Evolutionary conservation across 2,329 filamentous ascomycete species (phyloP).

Genomic region (Ceratocystis papillata): DNA sequence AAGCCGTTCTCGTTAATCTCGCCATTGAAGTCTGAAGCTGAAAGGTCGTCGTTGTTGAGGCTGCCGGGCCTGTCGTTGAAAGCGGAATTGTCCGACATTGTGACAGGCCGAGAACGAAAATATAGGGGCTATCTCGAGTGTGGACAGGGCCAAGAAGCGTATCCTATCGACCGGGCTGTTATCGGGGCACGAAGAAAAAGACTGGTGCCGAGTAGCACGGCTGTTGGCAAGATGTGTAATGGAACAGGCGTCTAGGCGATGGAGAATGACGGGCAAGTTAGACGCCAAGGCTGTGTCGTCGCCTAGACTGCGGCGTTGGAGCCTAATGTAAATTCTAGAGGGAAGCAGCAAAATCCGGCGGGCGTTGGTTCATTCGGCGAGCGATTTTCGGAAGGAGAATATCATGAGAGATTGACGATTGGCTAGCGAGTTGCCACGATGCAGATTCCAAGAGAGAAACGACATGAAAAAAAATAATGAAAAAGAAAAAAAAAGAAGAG

Average conservation of each 20-base stretch:
- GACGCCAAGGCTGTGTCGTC: no score
- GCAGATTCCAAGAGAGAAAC: not conserved
- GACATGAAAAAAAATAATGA: not conserved
- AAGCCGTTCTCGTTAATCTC: constrained; percentile 30
- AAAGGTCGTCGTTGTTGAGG: constrained; percentile 9
- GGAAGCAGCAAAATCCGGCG: not conserved
- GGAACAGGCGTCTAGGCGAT: not conserved
- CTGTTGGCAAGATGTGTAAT: not conserved
- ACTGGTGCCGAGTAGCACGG: not conserved
- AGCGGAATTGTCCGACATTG: not conserved
- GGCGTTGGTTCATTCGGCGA: not conserved
- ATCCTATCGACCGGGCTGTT: not conserved
- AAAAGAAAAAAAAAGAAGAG: not conserved
- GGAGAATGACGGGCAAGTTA: not conserved
- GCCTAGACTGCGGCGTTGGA: no score
- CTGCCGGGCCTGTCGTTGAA: not conserved
- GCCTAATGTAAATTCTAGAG: not conserved
- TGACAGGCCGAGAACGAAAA: not conserved
- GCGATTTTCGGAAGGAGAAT: not conserved
- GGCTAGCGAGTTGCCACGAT: not conserved
- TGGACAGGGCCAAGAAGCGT: not conserved
- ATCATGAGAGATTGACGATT: not conserved
- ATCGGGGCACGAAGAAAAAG: not conserved
- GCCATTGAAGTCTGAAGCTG: constrained; percentile 26
- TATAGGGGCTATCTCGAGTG: not conserved